Evolutionary conservation across 2,329 filamentous ascomycete genomes (phyloP).

Genomic region (Hortaea werneckii): DNA sequence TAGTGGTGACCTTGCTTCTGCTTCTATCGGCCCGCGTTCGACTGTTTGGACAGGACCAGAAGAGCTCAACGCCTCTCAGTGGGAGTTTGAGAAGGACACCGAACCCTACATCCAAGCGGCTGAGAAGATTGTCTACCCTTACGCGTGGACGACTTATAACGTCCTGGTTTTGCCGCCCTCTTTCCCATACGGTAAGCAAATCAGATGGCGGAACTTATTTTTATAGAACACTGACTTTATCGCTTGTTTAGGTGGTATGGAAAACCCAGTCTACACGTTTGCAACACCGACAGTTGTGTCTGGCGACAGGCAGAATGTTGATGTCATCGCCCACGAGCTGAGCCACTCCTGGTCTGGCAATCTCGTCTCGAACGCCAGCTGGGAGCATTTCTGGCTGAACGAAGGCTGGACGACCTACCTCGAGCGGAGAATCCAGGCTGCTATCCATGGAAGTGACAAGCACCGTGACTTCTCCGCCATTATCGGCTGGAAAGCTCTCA

Average conservation of each 20-base stretch:
- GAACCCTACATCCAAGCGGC: conserved; percentile 85
- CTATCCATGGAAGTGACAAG: conserved; percentile 65
- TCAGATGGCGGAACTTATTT: too few relatives aligned
- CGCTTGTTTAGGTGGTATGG: not conserved
- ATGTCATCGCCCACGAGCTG: conserved; percentile 86
- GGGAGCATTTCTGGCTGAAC: conserved; percentile 67
- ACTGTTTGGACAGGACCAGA: conserved; percentile 81
- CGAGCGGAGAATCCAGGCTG: conserved; percentile 71
- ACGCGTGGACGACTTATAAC: conserved; percentile 92
- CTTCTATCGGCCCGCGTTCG: conserved; percentile 77
- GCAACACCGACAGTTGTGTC: conserved; percentile 91
- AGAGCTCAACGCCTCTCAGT: conserved; percentile 71
- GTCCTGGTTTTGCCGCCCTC: conserved; percentile 81
- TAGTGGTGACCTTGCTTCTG: conserved; percentile 69
- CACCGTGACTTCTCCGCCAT: conserved; percentile 92
- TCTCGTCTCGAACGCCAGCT: conserved; percentile 64
- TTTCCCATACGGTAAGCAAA: conserved; percentile 61
- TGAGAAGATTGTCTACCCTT: conserved; percentile 72
- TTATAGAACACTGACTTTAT: not conserved
- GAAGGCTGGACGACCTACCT: conserved; percentile 92
- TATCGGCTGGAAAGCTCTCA: conserved; percentile 85
- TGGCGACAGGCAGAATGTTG: conserved; percentile 72
- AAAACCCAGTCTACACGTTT: conserved; percentile 66
- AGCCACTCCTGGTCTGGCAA: conserved; percentile 81
- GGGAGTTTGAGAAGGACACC: conserved; percentile 84